A percentile compares a stretch with the other conserved stretches of the same genome.
Conservation (phyloP, 139 green algal species). For the Chlorella sp. region DNA sequence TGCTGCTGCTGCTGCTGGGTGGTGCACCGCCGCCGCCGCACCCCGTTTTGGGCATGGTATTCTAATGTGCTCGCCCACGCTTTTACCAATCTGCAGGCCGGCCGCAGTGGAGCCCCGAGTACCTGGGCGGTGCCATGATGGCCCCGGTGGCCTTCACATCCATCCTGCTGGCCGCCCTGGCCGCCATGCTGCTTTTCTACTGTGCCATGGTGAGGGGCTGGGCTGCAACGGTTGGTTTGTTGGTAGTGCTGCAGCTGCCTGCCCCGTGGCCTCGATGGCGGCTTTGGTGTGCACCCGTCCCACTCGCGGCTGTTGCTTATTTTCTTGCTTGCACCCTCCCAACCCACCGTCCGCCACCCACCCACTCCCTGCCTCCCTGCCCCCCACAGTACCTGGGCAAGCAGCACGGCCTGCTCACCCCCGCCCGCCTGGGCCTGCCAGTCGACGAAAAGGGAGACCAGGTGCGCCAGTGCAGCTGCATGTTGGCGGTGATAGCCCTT, state of each 20-base stretch:
- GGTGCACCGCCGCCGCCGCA: not conserved
- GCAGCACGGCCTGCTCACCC: too few species aligned
- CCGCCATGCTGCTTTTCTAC: not conserved
- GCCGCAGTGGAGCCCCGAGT: conserved; percentile 27
- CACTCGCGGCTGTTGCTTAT: not conserved
- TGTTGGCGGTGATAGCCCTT: too few species aligned
- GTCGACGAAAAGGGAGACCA: too few species aligned
- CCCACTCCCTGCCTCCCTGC: too few species aligned
- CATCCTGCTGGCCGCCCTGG: conserved; percentile 4
- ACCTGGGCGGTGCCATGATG: conserved; percentile 40
- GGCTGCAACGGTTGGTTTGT: too few species aligned
- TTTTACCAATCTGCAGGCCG: not conserved
- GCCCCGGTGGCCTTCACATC: conserved; percentile 40
- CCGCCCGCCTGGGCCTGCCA: too few species aligned
- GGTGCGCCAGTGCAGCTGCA: too few species aligned
- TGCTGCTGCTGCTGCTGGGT: not conserved
- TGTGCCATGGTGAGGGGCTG: too few species aligned
- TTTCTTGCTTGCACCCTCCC: not conserved
- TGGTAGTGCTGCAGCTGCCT: not conserved
- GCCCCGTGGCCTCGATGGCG: not conserved
- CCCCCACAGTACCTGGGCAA: too few species aligned
- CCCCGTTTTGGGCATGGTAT: too few species aligned
- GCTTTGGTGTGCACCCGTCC: too few species aligned
- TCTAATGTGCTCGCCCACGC: not conserved
- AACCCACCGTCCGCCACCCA: too few species aligned